Percentiles rank a stretch among this genome's conserved stretches.
phyloP scores from a whole-genome alignment of 179 eudicot species.

The Drosera spatulata region DNA sequence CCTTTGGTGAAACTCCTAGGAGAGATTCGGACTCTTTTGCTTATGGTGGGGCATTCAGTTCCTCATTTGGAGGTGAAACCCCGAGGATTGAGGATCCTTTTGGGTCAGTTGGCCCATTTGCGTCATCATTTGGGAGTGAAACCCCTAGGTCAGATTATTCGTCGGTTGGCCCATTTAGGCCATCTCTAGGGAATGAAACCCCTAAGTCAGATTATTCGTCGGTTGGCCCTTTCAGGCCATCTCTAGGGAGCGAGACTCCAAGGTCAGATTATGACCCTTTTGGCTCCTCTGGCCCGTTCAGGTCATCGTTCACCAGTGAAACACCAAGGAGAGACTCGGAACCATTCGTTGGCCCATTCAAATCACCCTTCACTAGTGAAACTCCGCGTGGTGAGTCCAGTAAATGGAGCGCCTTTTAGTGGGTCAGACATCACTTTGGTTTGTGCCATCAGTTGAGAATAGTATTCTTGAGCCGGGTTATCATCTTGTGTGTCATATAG shows the following conservation, averaged over 20 bases:
- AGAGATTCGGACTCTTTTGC: constrained; percentile 20
- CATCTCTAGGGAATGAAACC: too few relatives aligned
- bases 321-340: too few relatives aligned
- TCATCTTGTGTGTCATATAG: too few relatives aligned
- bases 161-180: constrained; percentile 18
- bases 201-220: too few relatives aligned
- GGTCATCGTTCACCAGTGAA: constrained; percentile 3
- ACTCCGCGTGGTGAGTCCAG: constrained; percentile 20
- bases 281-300: constrained; percentile 22
- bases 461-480: too few relatives aligned
- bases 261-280: constrained; percentile 18
- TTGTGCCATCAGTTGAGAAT: too few relatives aligned
- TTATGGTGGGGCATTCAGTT: constrained; percentile 17
- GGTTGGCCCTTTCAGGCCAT: too few relatives aligned
- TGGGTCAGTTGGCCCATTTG: constrained; percentile 24
- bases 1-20: constrained; percentile 20
- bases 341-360: too few relatives aligned
- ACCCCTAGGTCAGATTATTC: constrained; percentile 31
- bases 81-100: constrained; percentile 27
- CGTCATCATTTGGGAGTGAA: constrained; percentile 26
- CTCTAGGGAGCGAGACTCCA: constrained; percentile 25
- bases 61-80: constrained; percentile 22
- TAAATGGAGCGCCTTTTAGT: constrained; percentile 39
- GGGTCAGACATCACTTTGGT: too few relatives aligned
- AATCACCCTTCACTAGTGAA: constrained; percentile 4